Percentiles rank a stretch among this genome's conserved stretches.
These are phyloP conservation scores for Bimuria novae-zelandiae DNA, from an alignment of 2,329 filamentous ascomycete species.

Conservation along the genomic window DNA sequence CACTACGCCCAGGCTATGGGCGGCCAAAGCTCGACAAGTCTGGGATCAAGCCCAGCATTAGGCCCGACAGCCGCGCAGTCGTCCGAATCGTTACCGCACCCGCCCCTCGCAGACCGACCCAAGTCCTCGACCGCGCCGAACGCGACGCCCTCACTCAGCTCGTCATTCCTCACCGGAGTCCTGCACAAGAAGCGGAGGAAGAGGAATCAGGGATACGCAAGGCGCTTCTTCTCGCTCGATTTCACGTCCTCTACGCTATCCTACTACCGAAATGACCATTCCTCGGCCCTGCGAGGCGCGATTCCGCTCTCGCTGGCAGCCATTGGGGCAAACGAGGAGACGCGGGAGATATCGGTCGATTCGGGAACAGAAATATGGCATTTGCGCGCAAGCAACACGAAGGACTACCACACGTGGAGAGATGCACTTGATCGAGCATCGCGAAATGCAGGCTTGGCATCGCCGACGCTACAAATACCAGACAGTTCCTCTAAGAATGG, in stretches of 20 bases:
- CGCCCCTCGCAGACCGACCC: conserved; percentile 46
- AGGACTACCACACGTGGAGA: conserved; percentile 88
- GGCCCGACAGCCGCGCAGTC: conserved; percentile 52
- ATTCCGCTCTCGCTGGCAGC: conserved; percentile 91
- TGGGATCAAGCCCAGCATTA: conserved; percentile 48
- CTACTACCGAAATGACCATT: conserved; percentile 94
- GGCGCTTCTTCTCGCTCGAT: conserved; percentile 93
- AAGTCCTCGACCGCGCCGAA: conserved; percentile 40
- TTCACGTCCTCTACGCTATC: conserved; percentile 93
- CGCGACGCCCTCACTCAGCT: conserved; percentile 23
- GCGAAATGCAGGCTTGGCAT: conserved; percentile 50
- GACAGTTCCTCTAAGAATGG: conserved; percentile 26
- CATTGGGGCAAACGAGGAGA: conserved; percentile 84
- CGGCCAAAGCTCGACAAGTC: conserved; percentile 49
- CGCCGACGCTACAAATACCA: conserved; percentile 36
- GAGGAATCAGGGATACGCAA: conserved; percentile 89
- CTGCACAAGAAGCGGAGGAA: conserved; percentile 90
- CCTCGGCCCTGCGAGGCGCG: conserved; percentile 86
- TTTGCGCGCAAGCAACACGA: conserved; percentile 77
- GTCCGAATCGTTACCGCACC: conserved; percentile 54
- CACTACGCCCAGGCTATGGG: conserved; percentile 61
- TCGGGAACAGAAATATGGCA: conserved; percentile 98
- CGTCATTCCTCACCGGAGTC: conserved; percentile 77
- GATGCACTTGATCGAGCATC: conserved; percentile 82
- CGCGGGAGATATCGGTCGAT: conserved; percentile 92